Evolutionary conservation across 371 early-diverging fungal species (phyloP), one percentile per base, ranked within the genome.

Genomic region (Mucor saturninus): DNA sequence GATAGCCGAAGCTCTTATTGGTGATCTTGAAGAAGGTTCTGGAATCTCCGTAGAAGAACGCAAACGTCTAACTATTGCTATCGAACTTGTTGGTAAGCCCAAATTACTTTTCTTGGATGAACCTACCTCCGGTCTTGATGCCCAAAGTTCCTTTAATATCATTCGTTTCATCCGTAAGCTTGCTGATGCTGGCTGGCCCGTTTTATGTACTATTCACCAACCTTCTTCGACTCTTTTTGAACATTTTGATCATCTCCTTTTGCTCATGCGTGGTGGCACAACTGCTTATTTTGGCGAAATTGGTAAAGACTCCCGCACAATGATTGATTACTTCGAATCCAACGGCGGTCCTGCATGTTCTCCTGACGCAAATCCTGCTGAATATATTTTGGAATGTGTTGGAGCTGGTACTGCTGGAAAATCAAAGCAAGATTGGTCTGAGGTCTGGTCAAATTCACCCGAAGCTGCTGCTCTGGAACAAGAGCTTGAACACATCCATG

Each of bases 131-230:
- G 94, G 93, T 50, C 78, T 93, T 2, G 83, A 91, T 69, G 83
- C 85, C 13, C 84, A 86, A 65, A 81, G 54, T 37, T 86, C 92
- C 1, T 85, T 84, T 68, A 90, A 90, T 69, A 89, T 94, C 59
- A 71, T 92, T 54, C 76, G 86, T 15, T 80, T 91, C 59, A 83
- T 93, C 60, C 86, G 85, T 68, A 87, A 88, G 52, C 76, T 93
- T 54, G 86, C 92, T 28, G 84, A 81, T 52, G 80, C 82, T 38
- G 89, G 90, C 5, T 85, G 84, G 74, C 84, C 88, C 32, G 78
- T 89, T 42, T 72, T 89, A 26, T 91, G 91, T 77, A 91, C 95
- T 2, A 93, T 94, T 60, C 95, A 95, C 72, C 95, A 93, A 71
- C 95, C 95, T 32, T 89, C 90, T 0, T 85, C 91, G 21, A 77